Evolutionary conservation across 768 basidiomycete genomes (phyloP), one percentile per base, ranked within the genome.

Genomic region (Lactifluus subvellereus): DNA sequence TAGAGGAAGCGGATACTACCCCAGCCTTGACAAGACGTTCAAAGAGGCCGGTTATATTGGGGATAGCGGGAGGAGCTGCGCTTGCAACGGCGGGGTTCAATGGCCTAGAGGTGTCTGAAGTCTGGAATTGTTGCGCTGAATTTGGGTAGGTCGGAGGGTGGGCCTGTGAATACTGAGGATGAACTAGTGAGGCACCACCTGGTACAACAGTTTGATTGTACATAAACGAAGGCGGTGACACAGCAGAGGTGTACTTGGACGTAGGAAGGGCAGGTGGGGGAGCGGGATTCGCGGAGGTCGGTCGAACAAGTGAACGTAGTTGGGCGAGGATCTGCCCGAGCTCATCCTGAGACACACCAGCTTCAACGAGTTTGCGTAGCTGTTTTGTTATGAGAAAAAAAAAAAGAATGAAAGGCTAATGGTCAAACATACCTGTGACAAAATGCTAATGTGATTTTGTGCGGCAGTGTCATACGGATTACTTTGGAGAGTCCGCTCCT

Each of bases 21-120:
- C 91, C 91, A n/a, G 91, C 87, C 73, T 87, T 90, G 57, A 91
- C 71, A 30, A 94, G 79, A 3, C 86, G 84, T 48, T 83, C 84
- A 62, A 86, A 80, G 40, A 91, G 76, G 70, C 79, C 81, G 37
- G 82, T 71, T 61, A 89, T 83, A 68, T 80, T 67, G 32, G 68
- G 62, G 20, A 62, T 54, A 18, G 58, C 64, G 27, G 66, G 27
- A 6, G 68, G 58, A 22, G 64, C 57, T 22, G 57, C 52, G 2
- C 71, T 58, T 22, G 74, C 66, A 4, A 68, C 37, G 4, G 70
- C 56, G 2, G 73, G 55, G n/a, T 69, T 60, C 13, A 73, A 66
- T 2, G 68, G 42, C 45, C 49, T 51, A 18, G 58, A 50, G 11
- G n/a, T 37, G 22, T 64, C 62, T 37, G 38, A 27, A 40, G 18